Conservation (phyloP, 2,329 filamentous ascomycete species). For the Fusarium nisikadoi region DNA sequence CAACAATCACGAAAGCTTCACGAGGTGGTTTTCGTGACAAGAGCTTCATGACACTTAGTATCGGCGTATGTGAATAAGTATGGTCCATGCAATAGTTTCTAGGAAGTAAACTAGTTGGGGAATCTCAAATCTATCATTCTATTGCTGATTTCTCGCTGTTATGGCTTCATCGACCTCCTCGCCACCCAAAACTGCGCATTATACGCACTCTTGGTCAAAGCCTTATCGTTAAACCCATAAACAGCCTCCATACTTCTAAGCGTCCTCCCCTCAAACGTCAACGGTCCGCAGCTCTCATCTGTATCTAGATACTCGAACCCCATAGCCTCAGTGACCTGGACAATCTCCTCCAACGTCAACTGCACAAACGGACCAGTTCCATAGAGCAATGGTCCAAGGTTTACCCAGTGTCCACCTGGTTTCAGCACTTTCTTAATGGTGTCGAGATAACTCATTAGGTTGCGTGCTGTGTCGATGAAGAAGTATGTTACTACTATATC, state of each 20-base stretch:
- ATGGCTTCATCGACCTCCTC: constrained; percentile 25
- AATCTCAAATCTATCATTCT: accelerated
- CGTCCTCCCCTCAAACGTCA: constrained; percentile 54
- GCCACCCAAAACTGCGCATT: constrained; percentile 66
- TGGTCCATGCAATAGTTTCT: not conserved
- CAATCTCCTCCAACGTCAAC: constrained; percentile 64
- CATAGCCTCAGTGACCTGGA: constrained; percentile 58
- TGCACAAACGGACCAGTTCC: constrained; percentile 66
- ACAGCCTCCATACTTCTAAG: constrained; percentile 60
- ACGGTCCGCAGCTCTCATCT: constrained; percentile 52
- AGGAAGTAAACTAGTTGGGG: accelerated
- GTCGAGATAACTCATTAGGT: constrained; percentile 65
- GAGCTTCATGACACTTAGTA: not conserved
- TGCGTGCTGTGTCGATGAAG: constrained; percentile 70
- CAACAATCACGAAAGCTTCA: accelerated
- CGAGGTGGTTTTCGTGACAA: no score
- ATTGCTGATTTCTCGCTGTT: not conserved
- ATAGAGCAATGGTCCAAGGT: constrained; percentile 66
- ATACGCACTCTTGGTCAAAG: constrained; percentile 64
- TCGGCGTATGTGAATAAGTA: accelerated
- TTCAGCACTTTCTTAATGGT: constrained; percentile 61
- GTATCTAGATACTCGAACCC: constrained; percentile 63
- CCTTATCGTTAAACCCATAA: constrained; percentile 63
- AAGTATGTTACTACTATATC: constrained; percentile 66
- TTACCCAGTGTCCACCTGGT: constrained; percentile 64